Evolutionary conservation across 495 filamentous ascomycete species (phyloP).

Genomic region (Podospora tetraspora): DNA sequence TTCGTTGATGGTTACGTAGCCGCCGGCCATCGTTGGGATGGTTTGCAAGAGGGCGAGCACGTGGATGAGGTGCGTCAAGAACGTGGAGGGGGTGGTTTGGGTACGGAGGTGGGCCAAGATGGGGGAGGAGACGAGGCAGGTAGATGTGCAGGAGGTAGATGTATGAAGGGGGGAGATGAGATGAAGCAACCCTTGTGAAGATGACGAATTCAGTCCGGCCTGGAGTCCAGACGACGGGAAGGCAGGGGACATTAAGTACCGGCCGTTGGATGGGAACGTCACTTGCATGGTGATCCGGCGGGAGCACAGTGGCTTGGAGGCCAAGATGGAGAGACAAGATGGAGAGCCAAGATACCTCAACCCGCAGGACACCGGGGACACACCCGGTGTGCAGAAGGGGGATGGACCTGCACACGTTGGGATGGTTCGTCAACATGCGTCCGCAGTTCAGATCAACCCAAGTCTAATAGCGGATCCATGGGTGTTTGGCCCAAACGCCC

Average conservation of each 20-base stretch:
- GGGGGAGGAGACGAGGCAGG: background rate
- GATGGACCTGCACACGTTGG: background rate
- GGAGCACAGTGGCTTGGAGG: background rate
- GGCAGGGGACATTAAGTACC: constrained; percentile 10
- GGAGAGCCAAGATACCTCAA: constrained; percentile 16
- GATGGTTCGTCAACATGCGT: background rate
- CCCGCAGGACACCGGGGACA: constrained; percentile 4
- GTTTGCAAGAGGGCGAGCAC: background rate
- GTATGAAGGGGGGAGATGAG: background rate
- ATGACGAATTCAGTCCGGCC: background rate
- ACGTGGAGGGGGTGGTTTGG: background rate
- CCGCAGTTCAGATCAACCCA: constrained; percentile 9
- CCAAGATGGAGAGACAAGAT: constrained; percentile 7
- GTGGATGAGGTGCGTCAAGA: background rate
- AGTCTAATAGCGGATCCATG: constrained; percentile 3
- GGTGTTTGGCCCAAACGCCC: constrained; percentile 13
- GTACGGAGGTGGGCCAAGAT: background rate
- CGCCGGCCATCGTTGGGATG: constrained; percentile 33
- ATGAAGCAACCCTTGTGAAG: background rate
- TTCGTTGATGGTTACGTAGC: constrained; percentile 27
- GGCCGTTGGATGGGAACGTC: background rate
- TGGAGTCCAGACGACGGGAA: background rate
- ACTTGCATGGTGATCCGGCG: background rate
- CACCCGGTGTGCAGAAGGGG: constrained; percentile 1
- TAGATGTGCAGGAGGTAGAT: background rate